Conservation (phyloP, 75 land plant species). For the Cupressus sempervirens region DNA sequence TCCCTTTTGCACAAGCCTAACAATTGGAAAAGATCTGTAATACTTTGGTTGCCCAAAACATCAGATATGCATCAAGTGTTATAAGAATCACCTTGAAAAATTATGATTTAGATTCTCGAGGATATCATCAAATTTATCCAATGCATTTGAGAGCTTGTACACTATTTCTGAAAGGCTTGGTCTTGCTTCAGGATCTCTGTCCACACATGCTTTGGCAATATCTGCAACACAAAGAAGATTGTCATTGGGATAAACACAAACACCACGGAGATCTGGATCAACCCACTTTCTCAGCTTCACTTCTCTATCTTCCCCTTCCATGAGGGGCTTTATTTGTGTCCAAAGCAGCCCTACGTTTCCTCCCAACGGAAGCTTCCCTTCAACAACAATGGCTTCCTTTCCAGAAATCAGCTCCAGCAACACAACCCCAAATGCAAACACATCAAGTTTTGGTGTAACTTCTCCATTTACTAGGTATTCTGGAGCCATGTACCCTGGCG, state of each 20-base stretch:
- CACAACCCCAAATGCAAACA: too few relatives aligned
- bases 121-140: not conserved
- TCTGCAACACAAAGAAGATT: conserved; percentile 19
- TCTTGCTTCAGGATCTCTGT: conserved; percentile 24
- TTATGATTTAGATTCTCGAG: not conserved
- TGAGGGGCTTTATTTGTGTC: conserved; percentile 11
- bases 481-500: conserved; percentile 84
- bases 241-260: conserved; percentile 28
- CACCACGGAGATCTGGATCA: conserved; percentile 21
- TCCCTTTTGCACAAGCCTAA: too few relatives aligned
- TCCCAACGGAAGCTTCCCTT: conserved; percentile 43
- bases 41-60: too few relatives aligned
- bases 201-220: conserved; percentile 36
- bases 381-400: not conserved
- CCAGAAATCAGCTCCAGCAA: too few relatives aligned
- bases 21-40: too few relatives aligned
- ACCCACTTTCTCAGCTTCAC: conserved; percentile 23
- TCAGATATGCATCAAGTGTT: too few relatives aligned
- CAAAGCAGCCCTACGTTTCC: conserved; percentile 22
- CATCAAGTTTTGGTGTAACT: conserved; percentile 50
- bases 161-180: conserved; percentile 6
- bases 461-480: conserved; percentile 78
- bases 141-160: not conserved
- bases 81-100: too few relatives aligned
- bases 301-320: conserved; percentile 23